phyloP scores from a whole-genome alignment of 805 yeast species.

The Cyberlindnera galapagoensis region DNA sequence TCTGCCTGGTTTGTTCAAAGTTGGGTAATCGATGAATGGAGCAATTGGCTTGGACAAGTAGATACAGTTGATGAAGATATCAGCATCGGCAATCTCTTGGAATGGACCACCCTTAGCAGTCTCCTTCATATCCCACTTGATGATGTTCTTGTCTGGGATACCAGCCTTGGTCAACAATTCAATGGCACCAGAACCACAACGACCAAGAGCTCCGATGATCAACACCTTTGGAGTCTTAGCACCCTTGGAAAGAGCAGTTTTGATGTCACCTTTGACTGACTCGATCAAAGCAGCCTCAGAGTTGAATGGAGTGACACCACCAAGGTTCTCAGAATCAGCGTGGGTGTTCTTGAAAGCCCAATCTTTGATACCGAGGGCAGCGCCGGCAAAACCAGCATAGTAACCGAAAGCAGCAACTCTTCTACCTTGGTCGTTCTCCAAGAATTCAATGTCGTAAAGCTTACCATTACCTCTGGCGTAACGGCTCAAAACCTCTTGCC shows the following conservation, averaged over 20 bases:
- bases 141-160: constrained; percentile 74
- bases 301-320: constrained; percentile 76
- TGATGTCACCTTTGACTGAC: constrained; percentile 59
- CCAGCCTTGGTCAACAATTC: constrained; percentile 80
- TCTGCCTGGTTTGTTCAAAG: constrained; percentile 63
- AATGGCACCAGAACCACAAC: constrained; percentile 98
- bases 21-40: constrained; percentile 72
- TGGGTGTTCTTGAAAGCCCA: constrained; percentile 90
- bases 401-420: constrained; percentile 99
- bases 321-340: constrained; percentile 59
- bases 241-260: constrained; percentile 51
- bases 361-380: constrained; percentile 90
- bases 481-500: constrained; percentile 86
- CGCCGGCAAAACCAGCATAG: constrained; percentile 99
- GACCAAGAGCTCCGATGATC: constrained; percentile 95
- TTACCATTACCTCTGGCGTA: constrained; percentile 90
- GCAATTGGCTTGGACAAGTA: constrained; percentile 90
- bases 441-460: constrained; percentile 88
- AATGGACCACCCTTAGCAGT: constrained; percentile 98
- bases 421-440: constrained; percentile 91
- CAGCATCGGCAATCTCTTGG: constrained; percentile 78
- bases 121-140: constrained; percentile 96
- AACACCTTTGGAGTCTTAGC: constrained; percentile 71
- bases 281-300: constrained; percentile 68
- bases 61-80: constrained; percentile 93